Conservation (phyloP, 2,329 filamentous ascomycete genomes). For the Trichoderma koningii region DNA sequence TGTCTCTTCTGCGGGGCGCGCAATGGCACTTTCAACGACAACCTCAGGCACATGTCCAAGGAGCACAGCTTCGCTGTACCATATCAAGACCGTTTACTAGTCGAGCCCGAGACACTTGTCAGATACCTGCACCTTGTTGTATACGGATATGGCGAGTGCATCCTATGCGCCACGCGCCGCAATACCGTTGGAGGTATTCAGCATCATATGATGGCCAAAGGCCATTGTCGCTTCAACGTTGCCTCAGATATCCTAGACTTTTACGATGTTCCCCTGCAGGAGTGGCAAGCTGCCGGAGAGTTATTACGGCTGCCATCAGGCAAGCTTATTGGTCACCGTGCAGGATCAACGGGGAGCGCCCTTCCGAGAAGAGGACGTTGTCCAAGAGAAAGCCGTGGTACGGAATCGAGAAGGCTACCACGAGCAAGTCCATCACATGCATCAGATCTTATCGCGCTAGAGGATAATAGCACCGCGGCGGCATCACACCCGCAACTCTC, state of each 20-base stretch:
- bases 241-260: conserved; percentile 46
- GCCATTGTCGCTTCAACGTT: conserved; percentile 51
- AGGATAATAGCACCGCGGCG: neutral
- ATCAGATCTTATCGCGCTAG: neutral
- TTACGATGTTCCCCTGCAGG: conserved; percentile 38
- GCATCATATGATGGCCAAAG: conserved; percentile 54
- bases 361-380: neutral
- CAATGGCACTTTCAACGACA: conserved; percentile 40
- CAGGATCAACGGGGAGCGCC: neutral
- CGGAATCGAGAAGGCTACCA: neutral
- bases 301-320: conserved; percentile 43
- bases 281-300: conserved; percentile 27
- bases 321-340: conserved; percentile 38
- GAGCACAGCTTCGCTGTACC: conserved; percentile 51
- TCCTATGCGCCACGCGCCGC: conserved; percentile 51
- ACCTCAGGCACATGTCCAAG: conserved; percentile 52
- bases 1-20: conserved; percentile 48
- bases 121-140: conserved; percentile 53
- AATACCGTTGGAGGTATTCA: conserved; percentile 48
- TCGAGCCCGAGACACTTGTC: conserved; percentile 51
- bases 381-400: neutral
- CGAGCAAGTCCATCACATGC: neutral
- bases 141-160: conserved; percentile 52
- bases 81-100: conserved; percentile 42
- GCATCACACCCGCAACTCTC: conserved; percentile 27